Conservation (phyloP, 23 red algal genomes). For the Gracilaria vermiculophylla region DNA sequence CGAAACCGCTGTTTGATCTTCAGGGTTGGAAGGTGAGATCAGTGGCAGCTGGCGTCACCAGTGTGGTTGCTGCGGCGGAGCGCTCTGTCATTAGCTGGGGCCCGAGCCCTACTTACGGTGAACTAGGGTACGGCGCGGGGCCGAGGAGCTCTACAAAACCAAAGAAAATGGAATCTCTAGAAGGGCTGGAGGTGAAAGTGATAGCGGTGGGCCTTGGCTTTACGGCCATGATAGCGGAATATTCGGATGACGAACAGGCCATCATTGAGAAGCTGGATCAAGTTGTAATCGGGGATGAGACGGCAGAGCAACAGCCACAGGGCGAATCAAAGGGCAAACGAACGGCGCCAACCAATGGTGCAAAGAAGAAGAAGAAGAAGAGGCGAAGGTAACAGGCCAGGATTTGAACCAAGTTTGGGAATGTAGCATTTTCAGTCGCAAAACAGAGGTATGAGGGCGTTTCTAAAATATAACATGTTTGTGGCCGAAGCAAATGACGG, state of each 20-base stretch:
- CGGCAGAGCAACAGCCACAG: not conserved
- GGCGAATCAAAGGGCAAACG: not conserved
- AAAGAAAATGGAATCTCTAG: conserved; percentile 44
- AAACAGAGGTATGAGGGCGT: no score
- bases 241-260: not conserved
- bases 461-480: no score
- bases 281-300: not conserved
- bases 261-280: conserved; percentile 22
- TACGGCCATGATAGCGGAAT: conserved; percentile 54
- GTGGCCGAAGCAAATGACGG: no score
- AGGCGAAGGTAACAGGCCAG: not conserved
- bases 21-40: conserved; percentile 22
- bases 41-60: conserved; percentile 31
- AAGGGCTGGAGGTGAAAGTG: conserved; percentile 29
- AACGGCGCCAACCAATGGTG: not conserved
- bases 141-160: conserved; percentile 67
- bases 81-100: conserved; percentile 51
- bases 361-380: not conserved
- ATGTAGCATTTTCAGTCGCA: no score
- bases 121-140: conserved; percentile 65
- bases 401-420: no score
- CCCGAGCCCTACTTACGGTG: conserved; percentile 60
- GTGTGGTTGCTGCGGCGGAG: conserved; percentile 33
- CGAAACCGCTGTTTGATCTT: conserved; percentile 62
- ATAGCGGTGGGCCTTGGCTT: conserved; percentile 55